Evolutionary conservation across 2,329 filamentous ascomycete genomes (phyloP), one percentile per base, ranked within the genome.

Genomic region (Epichloe gansuensis): DNA sequence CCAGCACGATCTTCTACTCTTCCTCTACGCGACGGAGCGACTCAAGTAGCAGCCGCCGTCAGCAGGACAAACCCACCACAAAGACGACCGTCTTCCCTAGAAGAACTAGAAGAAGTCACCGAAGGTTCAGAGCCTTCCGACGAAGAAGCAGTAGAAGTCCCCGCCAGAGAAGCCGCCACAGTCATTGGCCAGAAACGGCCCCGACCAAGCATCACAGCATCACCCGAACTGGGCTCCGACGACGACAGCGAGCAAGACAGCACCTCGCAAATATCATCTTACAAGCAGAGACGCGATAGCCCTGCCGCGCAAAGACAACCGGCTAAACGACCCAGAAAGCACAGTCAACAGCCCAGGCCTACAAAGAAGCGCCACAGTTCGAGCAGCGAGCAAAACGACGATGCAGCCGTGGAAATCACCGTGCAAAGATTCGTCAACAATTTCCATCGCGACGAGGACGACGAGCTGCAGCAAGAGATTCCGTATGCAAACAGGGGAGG

Each of bases 401-500:
- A 53, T 15, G 57, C 56, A 5, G 63, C 63, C 2, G 68, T 83
- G 43, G 74, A 78, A 5, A 72, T 84, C n/a, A 76, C 72, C 1
- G 76, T 83, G 0, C 79, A 84, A 60, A 73, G 81, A 12, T 80
- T 82, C 46, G 62, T 69, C 58, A 77, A 75, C n/a, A 70, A 70
- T 49, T 69, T 69, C 35, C 64, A 61, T n/a, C 64, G 64, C 3
- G 64, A 66, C 12, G 69, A 71, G 4, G 68, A 70, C 40, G 72
- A 73, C 3, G 70, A 75, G 0, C 66, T 78, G 4, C 71, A 72
- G 44, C 61, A 67, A 2, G 74, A 77, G 4, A 77, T 82, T 2
- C 76, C 78, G 0, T 78, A 76, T 54, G 68, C 72, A 0, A 76
- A 74, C 57, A 71, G 74, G 15, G 65, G 68, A 23, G 77, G 78